These are phyloP conservation scores for Trichoderma arundinaceum DNA, from an alignment of 2,329 filamentous ascomycete species.

Conservation along the genomic window DNA sequence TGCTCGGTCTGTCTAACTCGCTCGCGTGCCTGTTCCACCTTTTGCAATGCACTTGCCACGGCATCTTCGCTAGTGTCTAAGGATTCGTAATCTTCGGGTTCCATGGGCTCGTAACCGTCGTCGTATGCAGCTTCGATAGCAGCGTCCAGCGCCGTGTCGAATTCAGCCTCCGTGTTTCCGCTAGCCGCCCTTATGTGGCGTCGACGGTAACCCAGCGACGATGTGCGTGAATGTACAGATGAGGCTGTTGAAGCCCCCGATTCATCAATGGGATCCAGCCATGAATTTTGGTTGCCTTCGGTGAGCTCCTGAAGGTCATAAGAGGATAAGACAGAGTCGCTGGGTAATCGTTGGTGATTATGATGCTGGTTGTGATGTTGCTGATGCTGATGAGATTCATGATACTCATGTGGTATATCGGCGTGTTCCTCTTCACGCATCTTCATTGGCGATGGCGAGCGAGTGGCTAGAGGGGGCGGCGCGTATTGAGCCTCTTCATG, in stretches of 20 bases:
- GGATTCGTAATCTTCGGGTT: constrained; percentile 49
- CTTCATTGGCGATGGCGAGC: constrained; percentile 54
- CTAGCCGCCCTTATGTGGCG: constrained; percentile 73
- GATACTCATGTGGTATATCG: constrained; percentile 20
- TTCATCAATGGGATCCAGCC: constrained; percentile 93
- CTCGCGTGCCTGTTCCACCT: constrained; percentile 77
- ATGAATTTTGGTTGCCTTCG: constrained; percentile 78
- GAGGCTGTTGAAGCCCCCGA: constrained; percentile 80
- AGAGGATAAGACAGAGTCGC: constrained; percentile 29
- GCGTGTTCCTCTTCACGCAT: constrained; percentile 35
- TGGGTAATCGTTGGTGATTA: constrained; percentile 10
- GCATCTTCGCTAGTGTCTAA: constrained; percentile 51
- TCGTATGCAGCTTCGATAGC: constrained; percentile 97
- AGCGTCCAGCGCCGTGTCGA: constrained; percentile 91
- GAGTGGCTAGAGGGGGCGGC: constrained; percentile 72
- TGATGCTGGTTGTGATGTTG: neutral
- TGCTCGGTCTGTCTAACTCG: constrained; percentile 74
- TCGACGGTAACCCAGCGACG: constrained; percentile 69
- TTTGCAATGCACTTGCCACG: constrained; percentile 63
- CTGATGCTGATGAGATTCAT: constrained; percentile 36
- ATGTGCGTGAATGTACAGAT: constrained; percentile 80
- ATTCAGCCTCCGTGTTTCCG: constrained; percentile 82
- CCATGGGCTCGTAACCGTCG: constrained; percentile 80
- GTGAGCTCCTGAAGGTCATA: constrained; percentile 43
- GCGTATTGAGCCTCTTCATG: constrained; percentile 64